Evolutionary conservation across 306 rosid species (phyloP), one percentile per base, ranked within the genome.

Genomic region (Potentilla sterilis): DNA sequence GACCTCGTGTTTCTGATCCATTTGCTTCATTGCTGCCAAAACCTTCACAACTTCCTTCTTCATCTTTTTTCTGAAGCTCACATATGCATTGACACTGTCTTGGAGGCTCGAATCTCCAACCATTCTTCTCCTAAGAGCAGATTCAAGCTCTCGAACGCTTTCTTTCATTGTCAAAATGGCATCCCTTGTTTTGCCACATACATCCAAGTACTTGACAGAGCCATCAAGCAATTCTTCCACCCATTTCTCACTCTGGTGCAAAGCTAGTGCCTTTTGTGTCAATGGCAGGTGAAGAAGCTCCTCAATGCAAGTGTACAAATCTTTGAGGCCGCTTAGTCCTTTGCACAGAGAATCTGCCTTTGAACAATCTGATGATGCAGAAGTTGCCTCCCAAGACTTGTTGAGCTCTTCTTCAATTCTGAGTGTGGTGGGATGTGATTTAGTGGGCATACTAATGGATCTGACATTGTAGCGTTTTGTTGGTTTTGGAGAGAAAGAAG

Each of bases 381-480:
- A 58, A 13, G 71, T 22, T 43, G 77, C 61, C 21, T 85, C 91
- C 79, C 75, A 78, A 28, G 85, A 68, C 81, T 62, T 88, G 89
- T 79, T 75, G 7, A 90, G 87, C 80, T 81, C 83, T 74, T 87
- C 85, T 75, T 90, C 93, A 2, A 84, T 58, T 47, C 18, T 62
- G 24, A 47, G 28, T 40, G 96, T 90, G 85, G 84, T 88, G 57
- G 97, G 93, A 77, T 92, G 97, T 51, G 96, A 88, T 83, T 93
- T 80, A 1, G 87, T 68, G 5, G 97, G 97, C 77, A 92, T 81
- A 61, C 93, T 92, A 43, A 88, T 88, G 66, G 90, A 84, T 77
- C 97, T 72, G 71, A 85, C 67, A 55, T 72, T 75, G 78, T 80
- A 79, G 12, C 67, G 78, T 32, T 63, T 52, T 2, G 86, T 83